Conservation (phyloP, 192 early-diverging fungal genomes). For the Linnemannia hyalina region DNA sequence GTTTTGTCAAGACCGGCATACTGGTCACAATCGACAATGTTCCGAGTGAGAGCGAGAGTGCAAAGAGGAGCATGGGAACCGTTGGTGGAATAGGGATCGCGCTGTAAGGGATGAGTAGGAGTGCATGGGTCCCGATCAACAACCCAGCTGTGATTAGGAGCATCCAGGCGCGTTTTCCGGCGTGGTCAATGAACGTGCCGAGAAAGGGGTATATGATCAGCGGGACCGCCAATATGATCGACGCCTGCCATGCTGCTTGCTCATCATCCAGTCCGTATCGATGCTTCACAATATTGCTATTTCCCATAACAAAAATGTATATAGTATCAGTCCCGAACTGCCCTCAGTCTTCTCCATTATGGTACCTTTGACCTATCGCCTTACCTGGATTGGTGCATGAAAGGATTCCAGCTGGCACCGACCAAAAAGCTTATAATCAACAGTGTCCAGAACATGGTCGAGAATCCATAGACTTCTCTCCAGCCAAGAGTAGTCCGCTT, state of each 20-base stretch:
- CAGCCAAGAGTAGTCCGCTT: constrained; percentile 48
- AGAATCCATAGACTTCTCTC: constrained; percentile 58
- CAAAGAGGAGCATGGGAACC: constrained; percentile 59
- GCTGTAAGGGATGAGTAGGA: constrained; percentile 30
- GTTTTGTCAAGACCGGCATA: constrained; percentile 57
- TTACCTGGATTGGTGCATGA: constrained; percentile 63
- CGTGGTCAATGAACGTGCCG: constrained; percentile 76
- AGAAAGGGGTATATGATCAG: constrained; percentile 78
- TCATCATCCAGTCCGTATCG: constrained; percentile 73
- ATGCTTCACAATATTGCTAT: constrained; percentile 79
- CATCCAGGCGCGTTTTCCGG: constrained; percentile 70
- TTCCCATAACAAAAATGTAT: neutral
- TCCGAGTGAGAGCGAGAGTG: constrained; percentile 43
- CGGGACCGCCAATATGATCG: constrained; percentile 76
- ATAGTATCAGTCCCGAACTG: neutral
- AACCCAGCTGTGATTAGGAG: constrained; percentile 38
- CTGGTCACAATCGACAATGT: constrained; percentile 59
- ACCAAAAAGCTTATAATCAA: constrained; percentile 56
- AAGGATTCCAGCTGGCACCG: constrained; percentile 57
- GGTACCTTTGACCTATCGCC: neutral
- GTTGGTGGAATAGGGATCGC: constrained; percentile 50
- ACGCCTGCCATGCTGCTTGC: constrained; percentile 74
- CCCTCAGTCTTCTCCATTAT: neutral
- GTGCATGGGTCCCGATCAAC: constrained; percentile 35
- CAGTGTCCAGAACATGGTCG: constrained; percentile 59